Percentiles rank a stretch among this genome's conserved stretches.
Evolutionary conservation across 2,329 filamentous ascomycete genomes (phyloP).

Genomic region (Penicillium glabrum): DNA sequence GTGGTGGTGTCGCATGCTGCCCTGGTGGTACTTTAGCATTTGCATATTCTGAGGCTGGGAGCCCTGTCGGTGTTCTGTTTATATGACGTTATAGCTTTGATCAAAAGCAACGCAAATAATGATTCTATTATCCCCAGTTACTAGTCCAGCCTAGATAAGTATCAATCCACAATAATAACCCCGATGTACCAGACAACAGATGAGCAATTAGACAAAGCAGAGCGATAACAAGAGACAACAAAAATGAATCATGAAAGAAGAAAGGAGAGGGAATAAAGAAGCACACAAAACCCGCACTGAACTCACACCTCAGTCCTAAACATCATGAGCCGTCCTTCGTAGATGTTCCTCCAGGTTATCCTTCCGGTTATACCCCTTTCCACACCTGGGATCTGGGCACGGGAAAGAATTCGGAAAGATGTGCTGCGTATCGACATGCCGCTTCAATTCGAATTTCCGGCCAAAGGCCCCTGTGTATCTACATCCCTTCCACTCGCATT

Average conservation of each 20-base stretch:
- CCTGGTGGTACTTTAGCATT: neutral
- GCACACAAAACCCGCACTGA: neutral
- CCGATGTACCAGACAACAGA: neutral
- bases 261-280: neutral
- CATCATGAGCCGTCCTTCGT: neutral
- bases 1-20: too few species aligned
- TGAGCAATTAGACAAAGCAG: neutral
- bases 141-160: neutral
- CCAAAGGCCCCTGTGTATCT: constrained; percentile 1
- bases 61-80: neutral
- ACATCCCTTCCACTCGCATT: constrained; percentile 1
- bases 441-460: neutral
- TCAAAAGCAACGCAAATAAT: neutral
- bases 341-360: constrained; percentile 1
- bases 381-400: neutral
- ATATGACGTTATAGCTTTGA: neutral
- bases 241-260: neutral
- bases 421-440: constrained; percentile 2
- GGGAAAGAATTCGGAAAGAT: neutral
- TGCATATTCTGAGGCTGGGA: neutral
- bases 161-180: neutral
- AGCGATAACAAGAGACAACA: neutral
- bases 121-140: neutral
- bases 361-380: neutral
- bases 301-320: neutral